phyloP scores from a whole-genome alignment of 106 monocot species.

The Dioscorea zingiberensis region DNA sequence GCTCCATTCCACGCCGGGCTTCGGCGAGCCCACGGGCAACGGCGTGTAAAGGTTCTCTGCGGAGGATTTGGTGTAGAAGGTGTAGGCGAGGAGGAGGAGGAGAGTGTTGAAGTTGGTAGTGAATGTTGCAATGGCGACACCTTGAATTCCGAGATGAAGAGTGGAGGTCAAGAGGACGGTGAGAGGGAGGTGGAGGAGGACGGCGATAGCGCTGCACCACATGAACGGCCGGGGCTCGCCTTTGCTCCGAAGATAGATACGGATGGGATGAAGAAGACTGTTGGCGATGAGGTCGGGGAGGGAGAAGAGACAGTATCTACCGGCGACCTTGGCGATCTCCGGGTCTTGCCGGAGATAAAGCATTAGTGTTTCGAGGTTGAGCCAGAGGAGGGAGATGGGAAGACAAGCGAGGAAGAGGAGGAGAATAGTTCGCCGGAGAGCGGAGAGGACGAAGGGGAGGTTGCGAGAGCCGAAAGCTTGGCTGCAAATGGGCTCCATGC shows the following conservation, averaged over 20 bases:
- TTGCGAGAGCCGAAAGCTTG: conserved; percentile 55
- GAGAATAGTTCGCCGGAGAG: conserved; percentile 25
- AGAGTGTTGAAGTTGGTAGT: conserved; percentile 34
- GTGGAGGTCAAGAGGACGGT: conserved; percentile 17
- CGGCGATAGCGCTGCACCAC: conserved; percentile 25
- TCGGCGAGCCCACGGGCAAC: not conserved
- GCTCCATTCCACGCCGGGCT: conserved; percentile 14
- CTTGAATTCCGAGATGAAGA: conserved; percentile 24
- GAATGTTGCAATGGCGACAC: conserved; percentile 35
- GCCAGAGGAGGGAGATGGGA: conserved; percentile 36
- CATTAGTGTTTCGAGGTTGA: conserved; percentile 20
- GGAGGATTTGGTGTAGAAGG: not conserved
- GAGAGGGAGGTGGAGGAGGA: conserved; percentile 35
- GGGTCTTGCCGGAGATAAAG: conserved; percentile 31
- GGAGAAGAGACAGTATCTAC: conserved; percentile 27
- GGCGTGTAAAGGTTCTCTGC: not conserved
- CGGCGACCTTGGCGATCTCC: conserved; percentile 28
- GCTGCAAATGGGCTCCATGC: conserved; percentile 58
- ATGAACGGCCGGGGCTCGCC: conserved; percentile 14
- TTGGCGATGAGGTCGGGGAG: conserved; percentile 41
- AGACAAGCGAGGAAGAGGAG: conserved; percentile 24
- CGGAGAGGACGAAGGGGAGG: conserved; percentile 4
- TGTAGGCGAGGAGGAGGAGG: conserved; percentile 19
- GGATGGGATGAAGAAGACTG: conserved; percentile 38
- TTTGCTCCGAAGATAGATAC: conserved; percentile 34